phyloP scores from a whole-genome alignment of 331 rosid species.

The Phaseolus coccineus region DNA sequence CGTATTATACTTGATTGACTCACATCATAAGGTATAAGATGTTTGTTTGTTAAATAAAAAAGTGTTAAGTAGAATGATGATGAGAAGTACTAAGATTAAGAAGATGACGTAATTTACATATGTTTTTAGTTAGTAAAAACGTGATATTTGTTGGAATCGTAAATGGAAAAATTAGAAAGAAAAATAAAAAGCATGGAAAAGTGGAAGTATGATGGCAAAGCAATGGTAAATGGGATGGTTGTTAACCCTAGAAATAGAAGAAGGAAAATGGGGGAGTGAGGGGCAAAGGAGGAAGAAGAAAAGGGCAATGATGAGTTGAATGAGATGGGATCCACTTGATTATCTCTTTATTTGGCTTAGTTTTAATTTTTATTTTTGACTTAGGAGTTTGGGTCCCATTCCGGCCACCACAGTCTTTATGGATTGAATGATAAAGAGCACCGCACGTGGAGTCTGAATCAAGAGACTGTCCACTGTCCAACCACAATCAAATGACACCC shows the following conservation, averaged over 20 bases:
- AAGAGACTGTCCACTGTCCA: constrained; percentile 73
- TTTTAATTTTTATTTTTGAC: constrained; percentile 47
- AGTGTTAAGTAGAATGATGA: background rate
- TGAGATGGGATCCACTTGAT: constrained; percentile 65
- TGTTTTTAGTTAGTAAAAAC: background rate
- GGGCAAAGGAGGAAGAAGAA: constrained; percentile 27
- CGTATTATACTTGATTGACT: no score
- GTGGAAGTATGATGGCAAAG: background rate
- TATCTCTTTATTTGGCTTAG: constrained; percentile 44
- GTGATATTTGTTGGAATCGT: background rate
- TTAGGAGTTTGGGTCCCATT: constrained; percentile 64
- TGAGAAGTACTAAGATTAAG: constrained; percentile 16
- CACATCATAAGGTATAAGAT: no score
- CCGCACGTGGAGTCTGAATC: constrained; percentile 97
- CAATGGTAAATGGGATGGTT: background rate
- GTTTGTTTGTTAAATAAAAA: background rate
- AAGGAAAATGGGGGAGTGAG: background rate
- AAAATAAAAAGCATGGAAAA: background rate
- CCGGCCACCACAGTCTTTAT: constrained; percentile 67
- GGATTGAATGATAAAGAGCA: constrained; percentile 77
- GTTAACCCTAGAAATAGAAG: constrained; percentile 4
- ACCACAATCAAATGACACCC: constrained; percentile 57
- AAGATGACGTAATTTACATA: constrained; percentile 19
- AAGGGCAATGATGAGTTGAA: constrained; percentile 66
- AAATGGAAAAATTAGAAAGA: background rate